Evolutionary conservation across 495 filamentous ascomycete genomes (phyloP).

Genomic region (Beverwykella pulmonaria): DNA sequence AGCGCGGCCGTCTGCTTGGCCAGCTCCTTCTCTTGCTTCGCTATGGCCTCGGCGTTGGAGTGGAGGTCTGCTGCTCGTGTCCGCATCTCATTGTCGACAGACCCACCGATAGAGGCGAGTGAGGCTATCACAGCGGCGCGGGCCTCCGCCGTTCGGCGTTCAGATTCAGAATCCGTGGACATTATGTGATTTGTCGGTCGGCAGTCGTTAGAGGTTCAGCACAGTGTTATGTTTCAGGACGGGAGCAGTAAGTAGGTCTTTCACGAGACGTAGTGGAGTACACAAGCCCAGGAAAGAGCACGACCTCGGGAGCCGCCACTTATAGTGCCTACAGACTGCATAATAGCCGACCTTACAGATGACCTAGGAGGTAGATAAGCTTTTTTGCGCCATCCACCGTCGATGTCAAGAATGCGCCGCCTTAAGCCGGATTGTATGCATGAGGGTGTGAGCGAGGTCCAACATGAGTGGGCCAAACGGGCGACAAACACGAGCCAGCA

Average conservation of each 20-base stretch:
- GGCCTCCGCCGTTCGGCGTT: slow-evolving; percentile 62
- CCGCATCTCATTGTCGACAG: slow-evolving; percentile 68
- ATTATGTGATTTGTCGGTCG: slow-evolving; percentile 23
- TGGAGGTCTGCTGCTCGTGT: slow-evolving; percentile 77
- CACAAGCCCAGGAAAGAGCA: background rate
- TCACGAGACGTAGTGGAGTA: background rate
- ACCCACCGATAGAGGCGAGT: slow-evolving; percentile 69
- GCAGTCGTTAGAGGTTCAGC: background rate
- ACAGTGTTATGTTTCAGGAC: slow-evolving; percentile 6
- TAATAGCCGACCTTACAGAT: slow-evolving; percentile 2
- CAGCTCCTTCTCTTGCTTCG: slow-evolving; percentile 73
- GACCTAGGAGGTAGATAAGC: slow-evolving; percentile 20
- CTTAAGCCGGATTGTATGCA: slow-evolving; percentile 22
- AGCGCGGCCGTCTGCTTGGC: slow-evolving; percentile 65
- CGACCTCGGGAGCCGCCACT: slow-evolving; percentile 11
- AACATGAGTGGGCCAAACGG: slow-evolving; percentile 18
- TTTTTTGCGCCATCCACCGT: slow-evolving; percentile 12
- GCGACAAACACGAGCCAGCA: slow-evolving; percentile 1
- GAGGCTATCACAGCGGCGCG: slow-evolving; percentile 76
- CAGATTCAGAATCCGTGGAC: slow-evolving; percentile 32
- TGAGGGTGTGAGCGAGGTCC: slow-evolving; percentile 18
- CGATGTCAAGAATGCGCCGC: slow-evolving; percentile 7
- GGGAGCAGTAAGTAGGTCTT: background rate
- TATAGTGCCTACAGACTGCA: slow-evolving; percentile 15
- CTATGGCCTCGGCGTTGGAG: slow-evolving; percentile 67